phyloP scores from a whole-genome alignment of 306 rosid genomes.

The Citrullus colocynthis region DNA sequence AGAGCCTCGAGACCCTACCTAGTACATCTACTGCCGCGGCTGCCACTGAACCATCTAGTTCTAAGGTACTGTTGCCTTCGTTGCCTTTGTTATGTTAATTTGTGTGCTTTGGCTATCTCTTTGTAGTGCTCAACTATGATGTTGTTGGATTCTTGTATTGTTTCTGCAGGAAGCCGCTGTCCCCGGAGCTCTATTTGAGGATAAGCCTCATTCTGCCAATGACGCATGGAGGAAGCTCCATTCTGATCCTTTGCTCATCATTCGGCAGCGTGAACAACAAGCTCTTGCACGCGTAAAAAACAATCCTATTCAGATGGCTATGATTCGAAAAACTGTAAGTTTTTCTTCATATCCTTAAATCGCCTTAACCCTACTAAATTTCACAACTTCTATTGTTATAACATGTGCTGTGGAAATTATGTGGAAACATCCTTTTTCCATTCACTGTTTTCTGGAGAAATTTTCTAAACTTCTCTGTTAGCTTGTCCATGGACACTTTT shows the following conservation, averaged over 20 bases:
- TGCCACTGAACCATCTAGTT: slow-evolving; percentile 33
- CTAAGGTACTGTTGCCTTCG: slow-evolving; percentile 21
- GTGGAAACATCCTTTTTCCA: background rate
- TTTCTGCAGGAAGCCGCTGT: slow-evolving; percentile 26
- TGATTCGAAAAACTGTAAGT: slow-evolving; percentile 71
- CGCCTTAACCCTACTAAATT: background rate
- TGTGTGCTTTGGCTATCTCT: background rate
- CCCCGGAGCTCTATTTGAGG: slow-evolving; percentile 85
- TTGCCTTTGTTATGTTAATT: background rate
- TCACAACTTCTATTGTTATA: background rate
- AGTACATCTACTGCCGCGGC: slow-evolving; percentile 30
- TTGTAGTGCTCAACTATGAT: background rate
- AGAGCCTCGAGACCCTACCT: slow-evolving; percentile 56
- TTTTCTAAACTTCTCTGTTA: background rate
- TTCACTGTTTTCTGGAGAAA: background rate
- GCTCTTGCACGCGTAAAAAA: slow-evolving; percentile 66
- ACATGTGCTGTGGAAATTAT: background rate
- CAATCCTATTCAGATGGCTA: slow-evolving; percentile 92
- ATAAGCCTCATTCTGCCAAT: slow-evolving; percentile 85
- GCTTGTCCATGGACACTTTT: background rate
- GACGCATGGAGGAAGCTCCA: slow-evolving; percentile 96
- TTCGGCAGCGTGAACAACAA: slow-evolving; percentile 87
- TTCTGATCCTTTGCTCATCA: slow-evolving; percentile 89
- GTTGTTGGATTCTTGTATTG: background rate
- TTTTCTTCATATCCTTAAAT: background rate